Percentiles rank a stretch among this genome's conserved stretches.
These are phyloP conservation scores for Coffea humblotiana DNA, from an alignment of 305 asterid genomes.

Conservation along the genomic window DNA sequence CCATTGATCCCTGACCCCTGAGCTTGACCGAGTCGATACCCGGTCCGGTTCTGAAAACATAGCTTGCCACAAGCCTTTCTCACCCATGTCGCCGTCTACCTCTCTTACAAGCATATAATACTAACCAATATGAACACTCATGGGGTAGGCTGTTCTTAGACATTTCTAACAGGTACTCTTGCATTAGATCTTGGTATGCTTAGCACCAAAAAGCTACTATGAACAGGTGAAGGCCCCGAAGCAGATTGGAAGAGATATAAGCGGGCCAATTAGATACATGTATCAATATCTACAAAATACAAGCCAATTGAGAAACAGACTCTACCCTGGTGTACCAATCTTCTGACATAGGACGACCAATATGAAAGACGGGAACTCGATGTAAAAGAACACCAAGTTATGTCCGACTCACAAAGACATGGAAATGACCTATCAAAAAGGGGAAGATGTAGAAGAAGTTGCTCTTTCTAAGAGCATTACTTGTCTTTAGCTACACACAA, in stretches of 20 bases:
- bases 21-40: no score
- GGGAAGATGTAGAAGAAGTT: neutral
- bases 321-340: neutral
- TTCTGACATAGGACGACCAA: neutral
- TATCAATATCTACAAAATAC: neutral
- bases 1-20: no score
- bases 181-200: neutral
- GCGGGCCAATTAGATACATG: neutral
- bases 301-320: neutral
- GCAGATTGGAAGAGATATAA: neutral
- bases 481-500: neutral
- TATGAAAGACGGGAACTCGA: neutral
- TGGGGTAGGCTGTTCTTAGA: neutral
- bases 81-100: neutral
- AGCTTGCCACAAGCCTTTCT: no score
- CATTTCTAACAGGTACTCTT: neutral
- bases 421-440: neutral
- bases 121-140: neutral
- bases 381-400: neutral
- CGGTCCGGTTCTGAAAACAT: no score
- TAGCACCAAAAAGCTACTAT: neutral
- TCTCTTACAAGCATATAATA: no score
- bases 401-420: neutral
- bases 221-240: neutral
- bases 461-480: neutral